Base-by-base conservation (phyloP, 179 eudicot species). In the Silene coronaria region DNA sequence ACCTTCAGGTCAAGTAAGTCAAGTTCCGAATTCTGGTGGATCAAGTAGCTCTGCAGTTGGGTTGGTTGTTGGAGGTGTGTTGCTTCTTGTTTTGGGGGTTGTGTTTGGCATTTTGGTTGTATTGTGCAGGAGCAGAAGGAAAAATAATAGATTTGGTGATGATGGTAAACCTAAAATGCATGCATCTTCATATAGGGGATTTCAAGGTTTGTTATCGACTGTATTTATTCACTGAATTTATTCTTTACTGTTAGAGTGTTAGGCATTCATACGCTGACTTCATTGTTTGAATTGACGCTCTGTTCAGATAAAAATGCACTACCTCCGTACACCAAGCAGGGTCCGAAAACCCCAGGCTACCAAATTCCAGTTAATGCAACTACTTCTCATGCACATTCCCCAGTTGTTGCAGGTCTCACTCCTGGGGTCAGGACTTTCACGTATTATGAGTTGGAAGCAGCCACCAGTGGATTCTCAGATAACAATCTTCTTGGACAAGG, bases 401-500 rank as follows among this genome's bases (percentile, higher is more conserved):
- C 45, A n/a, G 61, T n/a, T 63, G 17, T 46, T 55, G 22, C 9
- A 21, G 55, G 80, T 32, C 65, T 73, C 38, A 71, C 22, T 21
- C 67, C 70, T 2, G 72, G 67, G 28, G 24, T 46, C 22, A 67
- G 34, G 19, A 77, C 81, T 1, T 86, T 86, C 79, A 72, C 83
- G 0, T 82, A 82, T 28, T 79, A 86, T 32, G 89, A 86, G 46
- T 59, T 86, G 42, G 59, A 19, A 17, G 78, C 75, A 48, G 86
- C 89, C 65, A 86, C 89, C 0, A 64, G 66, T 46, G 77, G 83
- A 2, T 86, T 86, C 74, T 80, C 84, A 0, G 82, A 76, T 72
- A 30, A 75, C 23, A 82, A 84, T 27, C 79, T 86, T 42, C 82
- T 86, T 1, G 89, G 89, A 48, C 83, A 84, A 58, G 87, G 87